Evolutionary conservation across 106 monocot species (phyloP).

Genomic region (Dendrobium nobile): DNA sequence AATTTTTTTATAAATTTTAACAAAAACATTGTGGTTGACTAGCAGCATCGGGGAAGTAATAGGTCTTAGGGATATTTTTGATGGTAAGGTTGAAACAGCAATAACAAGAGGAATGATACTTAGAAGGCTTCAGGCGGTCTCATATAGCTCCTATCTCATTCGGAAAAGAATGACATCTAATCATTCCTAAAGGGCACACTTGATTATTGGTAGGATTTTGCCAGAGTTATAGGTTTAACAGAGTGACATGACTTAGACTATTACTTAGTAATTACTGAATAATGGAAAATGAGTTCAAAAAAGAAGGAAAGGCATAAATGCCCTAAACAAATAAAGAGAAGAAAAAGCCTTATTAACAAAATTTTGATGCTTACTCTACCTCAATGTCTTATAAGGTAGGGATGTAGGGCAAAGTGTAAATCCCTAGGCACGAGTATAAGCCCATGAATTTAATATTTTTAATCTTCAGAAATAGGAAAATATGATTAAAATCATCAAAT

Average conservation of each 20-base stretch:
- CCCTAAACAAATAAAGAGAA: background rate
- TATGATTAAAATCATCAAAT: background rate
- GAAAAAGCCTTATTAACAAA: background rate
- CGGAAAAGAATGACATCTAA: background rate
- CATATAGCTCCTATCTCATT: background rate
- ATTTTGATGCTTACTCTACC: background rate
- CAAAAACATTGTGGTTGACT: background rate
- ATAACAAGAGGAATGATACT: background rate
- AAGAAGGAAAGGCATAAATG: background rate
- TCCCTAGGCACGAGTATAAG: background rate
- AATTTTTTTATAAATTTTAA: too few species aligned
- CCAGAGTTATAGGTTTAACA: background rate
- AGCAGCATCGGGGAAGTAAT: background rate
- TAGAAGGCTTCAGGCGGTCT: background rate
- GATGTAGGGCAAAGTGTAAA: background rate
- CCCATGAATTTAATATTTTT: background rate
- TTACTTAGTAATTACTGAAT: background rate
- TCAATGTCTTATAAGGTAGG: background rate
- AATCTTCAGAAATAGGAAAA: background rate
- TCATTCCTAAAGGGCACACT: background rate
- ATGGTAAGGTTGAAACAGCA: background rate
- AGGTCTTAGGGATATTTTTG: background rate
- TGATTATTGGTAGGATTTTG: background rate
- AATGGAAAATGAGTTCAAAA: background rate
- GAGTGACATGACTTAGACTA: background rate